Conservation (phyloP, 352 stramenopile genomes). For the Hyaloperonospora brassicae region DNA sequence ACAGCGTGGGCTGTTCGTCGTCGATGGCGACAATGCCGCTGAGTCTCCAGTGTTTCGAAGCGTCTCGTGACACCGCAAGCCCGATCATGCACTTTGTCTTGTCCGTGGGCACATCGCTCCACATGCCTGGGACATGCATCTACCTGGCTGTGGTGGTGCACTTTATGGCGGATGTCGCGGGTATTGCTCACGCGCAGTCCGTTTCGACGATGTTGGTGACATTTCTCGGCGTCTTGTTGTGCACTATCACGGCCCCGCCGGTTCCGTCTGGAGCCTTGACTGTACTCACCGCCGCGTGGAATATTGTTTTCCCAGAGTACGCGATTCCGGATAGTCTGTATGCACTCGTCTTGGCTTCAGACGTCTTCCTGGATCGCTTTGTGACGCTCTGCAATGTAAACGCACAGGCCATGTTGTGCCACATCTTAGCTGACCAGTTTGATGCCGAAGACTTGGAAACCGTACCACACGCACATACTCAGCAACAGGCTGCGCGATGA, state of each 20-base stretch:
- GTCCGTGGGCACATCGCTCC: constrained; percentile 51
- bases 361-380: constrained; percentile 68
- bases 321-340: constrained; percentile 53
- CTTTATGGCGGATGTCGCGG: constrained; percentile 57
- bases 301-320: constrained; percentile 45
- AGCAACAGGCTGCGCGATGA: constrained; percentile 17
- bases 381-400: constrained; percentile 73
- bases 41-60: constrained; percentile 54
- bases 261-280: constrained; percentile 50
- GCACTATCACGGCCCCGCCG: constrained; percentile 48
- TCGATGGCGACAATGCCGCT: constrained; percentile 64
- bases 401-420: constrained; percentile 60
- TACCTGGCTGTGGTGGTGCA: constrained; percentile 70
- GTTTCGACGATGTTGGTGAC: constrained; percentile 35
- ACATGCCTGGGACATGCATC: constrained; percentile 72
- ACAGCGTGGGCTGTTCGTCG: constrained; percentile 62
- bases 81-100: constrained; percentile 70
- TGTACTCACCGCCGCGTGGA: constrained; percentile 66
- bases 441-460: constrained; percentile 21
- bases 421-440: constrained; percentile 63
- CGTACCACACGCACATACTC: constrained; percentile 9
- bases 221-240: constrained; percentile 52
- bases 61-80: constrained; percentile 40
- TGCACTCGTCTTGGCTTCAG: constrained; percentile 50
- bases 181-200: constrained; percentile 30